These are phyloP conservation scores for Candida caryicola DNA, from an alignment of 805 yeast species.

Conservation along the genomic window DNA sequence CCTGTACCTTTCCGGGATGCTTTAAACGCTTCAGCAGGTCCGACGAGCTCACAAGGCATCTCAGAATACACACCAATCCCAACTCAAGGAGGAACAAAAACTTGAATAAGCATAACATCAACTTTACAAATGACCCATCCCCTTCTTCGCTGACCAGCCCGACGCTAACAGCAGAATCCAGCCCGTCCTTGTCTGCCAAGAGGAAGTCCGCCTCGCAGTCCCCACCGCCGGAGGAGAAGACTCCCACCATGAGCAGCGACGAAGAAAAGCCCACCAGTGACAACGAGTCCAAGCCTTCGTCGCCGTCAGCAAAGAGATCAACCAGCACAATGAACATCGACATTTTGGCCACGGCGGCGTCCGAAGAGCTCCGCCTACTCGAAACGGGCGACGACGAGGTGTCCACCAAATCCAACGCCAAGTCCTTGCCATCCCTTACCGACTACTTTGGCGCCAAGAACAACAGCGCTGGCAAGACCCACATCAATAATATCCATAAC, in stretches of 20 bases:
- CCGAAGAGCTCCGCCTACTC: slow-evolving; percentile 49
- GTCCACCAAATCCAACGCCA: slow-evolving; percentile 24
- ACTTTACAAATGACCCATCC: slow-evolving; percentile 6
- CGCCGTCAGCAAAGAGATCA: slow-evolving; percentile 3
- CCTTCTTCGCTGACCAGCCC: neutral
- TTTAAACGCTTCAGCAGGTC: slow-evolving; percentile 72
- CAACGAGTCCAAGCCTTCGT: slow-evolving; percentile 2
- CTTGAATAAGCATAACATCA: slow-evolving; percentile 11
- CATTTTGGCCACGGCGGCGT: slow-evolving; percentile 52
- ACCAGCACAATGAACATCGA: slow-evolving; percentile 42
- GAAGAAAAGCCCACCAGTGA: slow-evolving; percentile 3
- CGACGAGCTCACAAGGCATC: slow-evolving; percentile 85
- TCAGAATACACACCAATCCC: slow-evolving; percentile 72
- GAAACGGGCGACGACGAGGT: slow-evolving; percentile 16
- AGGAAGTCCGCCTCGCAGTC: slow-evolving; percentile 3
- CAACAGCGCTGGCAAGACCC: neutral
- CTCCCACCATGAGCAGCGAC: neutral
- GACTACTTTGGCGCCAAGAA: slow-evolving; percentile 38
- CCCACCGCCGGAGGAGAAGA: neutral
- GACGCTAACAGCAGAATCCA: neutral
- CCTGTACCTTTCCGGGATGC: slow-evolving; percentile 83
- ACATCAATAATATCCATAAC: no score
- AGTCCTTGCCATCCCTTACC: slow-evolving; percentile 51
- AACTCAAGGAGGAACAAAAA: slow-evolving; percentile 42
- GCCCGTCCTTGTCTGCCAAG: slow-evolving; percentile 1